A percentile compares a stretch with the other conserved stretches of the same genome.
Evolutionary conservation across 768 basidiomycete species (phyloP).

Genomic region (Auricularia sp.): DNA sequence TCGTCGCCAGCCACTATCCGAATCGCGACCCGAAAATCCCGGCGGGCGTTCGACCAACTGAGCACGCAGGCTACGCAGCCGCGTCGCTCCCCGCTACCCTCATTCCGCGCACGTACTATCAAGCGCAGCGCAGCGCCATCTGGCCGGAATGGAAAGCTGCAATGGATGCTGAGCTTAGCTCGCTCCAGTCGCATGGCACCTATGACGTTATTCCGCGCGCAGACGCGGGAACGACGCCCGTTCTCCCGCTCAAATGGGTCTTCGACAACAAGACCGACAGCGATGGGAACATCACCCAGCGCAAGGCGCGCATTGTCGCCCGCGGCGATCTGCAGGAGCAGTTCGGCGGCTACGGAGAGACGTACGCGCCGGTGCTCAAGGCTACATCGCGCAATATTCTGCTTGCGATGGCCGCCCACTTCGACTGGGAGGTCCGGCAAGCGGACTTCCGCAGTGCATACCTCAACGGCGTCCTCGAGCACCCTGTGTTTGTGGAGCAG

Average conservation of each 20-base stretch:
- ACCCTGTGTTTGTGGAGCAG: constrained; percentile 29
- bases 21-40: too few relatives aligned
- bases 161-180: constrained; percentile 15
- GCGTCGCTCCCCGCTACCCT: too few relatives aligned
- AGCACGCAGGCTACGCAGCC: too few relatives aligned
- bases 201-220: constrained; percentile 14
- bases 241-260: constrained; percentile 20
- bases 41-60: too few relatives aligned
- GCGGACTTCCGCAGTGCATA: constrained; percentile 33
- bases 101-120: too few relatives aligned
- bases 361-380: constrained; percentile 11
- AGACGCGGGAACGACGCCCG: constrained; percentile 8
- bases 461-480: constrained; percentile 22
- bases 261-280: constrained; percentile 21
- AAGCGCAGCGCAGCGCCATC: too few relatives aligned
- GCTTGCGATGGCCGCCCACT: constrained; percentile 25
- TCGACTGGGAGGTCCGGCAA: constrained; percentile 30
- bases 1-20: too few relatives aligned
- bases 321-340: constrained; percentile 32
- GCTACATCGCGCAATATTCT: constrained; percentile 24
- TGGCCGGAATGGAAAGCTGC: constrained; percentile 14
- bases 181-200: constrained; percentile 11
- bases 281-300: constrained; percentile 13
- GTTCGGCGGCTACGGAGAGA: constrained; percentile 24
- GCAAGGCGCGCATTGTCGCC: constrained; percentile 17